Evolutionary conservation across 108 stramenopile genomes (phyloP).

Genomic region (Epithemia pelagica): DNA sequence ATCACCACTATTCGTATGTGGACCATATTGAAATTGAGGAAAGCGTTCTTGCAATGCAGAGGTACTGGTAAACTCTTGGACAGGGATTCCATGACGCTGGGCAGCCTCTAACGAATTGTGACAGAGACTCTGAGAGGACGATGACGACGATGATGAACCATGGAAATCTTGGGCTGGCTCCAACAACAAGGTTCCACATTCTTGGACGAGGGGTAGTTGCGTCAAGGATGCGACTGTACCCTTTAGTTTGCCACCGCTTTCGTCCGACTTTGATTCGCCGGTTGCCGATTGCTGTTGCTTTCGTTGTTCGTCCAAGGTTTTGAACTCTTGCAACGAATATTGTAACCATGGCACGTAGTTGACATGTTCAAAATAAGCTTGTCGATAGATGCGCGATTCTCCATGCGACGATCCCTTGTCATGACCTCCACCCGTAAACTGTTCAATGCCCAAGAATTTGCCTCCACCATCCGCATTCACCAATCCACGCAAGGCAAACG

Average conservation of each 20-base stretch:
- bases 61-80: constrained; percentile 8
- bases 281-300: background rate
- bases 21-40: constrained; percentile 26
- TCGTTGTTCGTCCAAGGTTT: constrained; percentile 10
- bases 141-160: background rate
- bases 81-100: constrained; percentile 18
- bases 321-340: constrained; percentile 26
- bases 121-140: background rate
- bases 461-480: background rate
- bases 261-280: background rate
- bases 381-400: constrained; percentile 34
- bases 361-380: constrained; percentile 42
- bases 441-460: constrained; percentile 29
- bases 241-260: background rate
- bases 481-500: constrained; percentile 34
- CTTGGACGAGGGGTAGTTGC: constrained; percentile 12
- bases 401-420: constrained; percentile 37
- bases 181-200: constrained; percentile 31
- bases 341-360: constrained; percentile 39
- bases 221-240: background rate
- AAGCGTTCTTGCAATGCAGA: constrained; percentile 18
- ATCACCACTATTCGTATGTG: too few species aligned
- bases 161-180: constrained; percentile 14
- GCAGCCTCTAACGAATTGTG: constrained; percentile 12
- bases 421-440: constrained; percentile 15